These are phyloP conservation scores for Trametes cinnabarina DNA, from an alignment of 768 basidiomycete genomes.

Conservation along the genomic window DNA sequence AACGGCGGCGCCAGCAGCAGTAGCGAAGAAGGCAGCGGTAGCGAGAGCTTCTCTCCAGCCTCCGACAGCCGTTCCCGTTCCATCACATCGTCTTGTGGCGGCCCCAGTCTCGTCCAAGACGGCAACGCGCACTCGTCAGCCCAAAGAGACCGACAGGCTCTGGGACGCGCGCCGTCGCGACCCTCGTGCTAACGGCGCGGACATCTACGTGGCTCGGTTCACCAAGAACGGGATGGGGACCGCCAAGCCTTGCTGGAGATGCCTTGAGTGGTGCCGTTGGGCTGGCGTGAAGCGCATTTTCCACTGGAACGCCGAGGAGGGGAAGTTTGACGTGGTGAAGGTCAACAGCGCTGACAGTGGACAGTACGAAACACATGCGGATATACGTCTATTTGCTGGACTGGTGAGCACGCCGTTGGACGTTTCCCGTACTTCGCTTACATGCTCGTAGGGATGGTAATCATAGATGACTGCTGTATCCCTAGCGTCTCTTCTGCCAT, in stretches of 20 bases:
- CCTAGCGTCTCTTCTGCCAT: background rate
- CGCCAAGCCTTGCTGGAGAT: constrained; percentile 55
- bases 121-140: background rate
- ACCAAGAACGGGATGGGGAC: constrained; percentile 50
- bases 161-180: constrained; percentile 39
- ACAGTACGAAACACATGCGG: constrained; percentile 47
- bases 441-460: constrained; percentile 19
- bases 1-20: background rate
- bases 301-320: constrained; percentile 44
- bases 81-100: background rate
- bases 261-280: constrained; percentile 56
- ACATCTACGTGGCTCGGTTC: constrained; percentile 52
- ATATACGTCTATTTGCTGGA: constrained; percentile 41
- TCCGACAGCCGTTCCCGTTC: background rate
- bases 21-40: constrained; percentile 9
- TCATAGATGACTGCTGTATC: background rate
- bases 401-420: constrained; percentile 36
- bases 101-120: background rate
- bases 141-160: constrained; percentile 23
- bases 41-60: constrained; percentile 2
- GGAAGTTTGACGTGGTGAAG: constrained; percentile 44
- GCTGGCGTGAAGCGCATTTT: constrained; percentile 56
- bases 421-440: constrained; percentile 10
- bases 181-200: constrained; percentile 48
- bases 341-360: constrained; percentile 40